Percentiles rank a stretch among this genome's conserved stretches.
Evolutionary conservation across 1,139 yeast species (phyloP).

Genomic region (Candida tunisiensis): DNA sequence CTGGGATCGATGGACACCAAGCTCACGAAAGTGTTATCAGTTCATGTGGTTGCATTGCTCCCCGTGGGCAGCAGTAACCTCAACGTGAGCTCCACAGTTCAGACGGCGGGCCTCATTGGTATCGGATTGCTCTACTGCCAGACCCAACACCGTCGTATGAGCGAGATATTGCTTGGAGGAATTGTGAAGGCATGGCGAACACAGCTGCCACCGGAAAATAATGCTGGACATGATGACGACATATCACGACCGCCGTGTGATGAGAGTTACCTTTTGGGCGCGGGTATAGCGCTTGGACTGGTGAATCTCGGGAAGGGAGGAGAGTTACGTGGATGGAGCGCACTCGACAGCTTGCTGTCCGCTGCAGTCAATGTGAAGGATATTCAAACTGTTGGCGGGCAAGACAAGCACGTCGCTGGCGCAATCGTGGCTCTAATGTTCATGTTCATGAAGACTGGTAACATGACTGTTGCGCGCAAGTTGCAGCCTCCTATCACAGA

Average conservation of each 20-base stretch:
- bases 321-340: conserved; percentile 56
- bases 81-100: conserved; percentile 70
- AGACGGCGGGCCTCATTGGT: conserved; percentile 84
- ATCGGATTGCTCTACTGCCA: conserved; percentile 71
- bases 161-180: conserved; percentile 58
- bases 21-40: conserved; percentile 78
- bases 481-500: conserved; percentile 45
- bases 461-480: conserved; percentile 42
- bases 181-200: no score
- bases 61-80: conserved; percentile 87
- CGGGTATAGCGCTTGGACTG: conserved; percentile 78
- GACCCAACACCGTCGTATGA: conserved; percentile 76
- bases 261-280: conserved; percentile 78
- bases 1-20: conserved; percentile 75
- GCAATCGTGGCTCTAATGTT: conserved; percentile 64
- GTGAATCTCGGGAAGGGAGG: conserved; percentile 75
- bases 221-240: no score
- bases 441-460: conserved; percentile 54
- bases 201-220: no score
- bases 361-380: conserved; percentile 52
- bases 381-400: conserved; percentile 43
- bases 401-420: conserved; percentile 68
- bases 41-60: conserved; percentile 80
- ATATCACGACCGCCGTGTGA: no score
- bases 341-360: conserved; percentile 47